Evolutionary conservation across 225 moss, liverwort and hornwort species (phyloP).

Genomic region (Bryum argenteum): DNA sequence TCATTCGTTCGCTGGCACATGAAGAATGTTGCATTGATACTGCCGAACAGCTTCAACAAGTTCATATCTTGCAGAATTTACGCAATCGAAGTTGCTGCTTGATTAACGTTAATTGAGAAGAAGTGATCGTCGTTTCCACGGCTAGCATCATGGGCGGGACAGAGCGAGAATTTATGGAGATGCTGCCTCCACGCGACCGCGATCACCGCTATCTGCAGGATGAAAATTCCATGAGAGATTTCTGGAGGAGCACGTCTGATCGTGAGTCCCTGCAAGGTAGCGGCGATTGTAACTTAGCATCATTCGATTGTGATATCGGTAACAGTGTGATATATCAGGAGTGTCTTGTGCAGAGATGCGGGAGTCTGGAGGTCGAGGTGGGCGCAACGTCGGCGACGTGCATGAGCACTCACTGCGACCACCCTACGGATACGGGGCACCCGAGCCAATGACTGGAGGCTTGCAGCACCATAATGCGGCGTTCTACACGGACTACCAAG

Average conservation of each 20-base stretch:
- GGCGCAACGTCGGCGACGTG: not conserved
- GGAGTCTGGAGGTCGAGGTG: not conserved
- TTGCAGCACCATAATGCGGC: not conserved
- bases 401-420: slow-evolving; percentile 12
- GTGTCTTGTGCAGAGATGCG: slow-evolving; percentile 13
- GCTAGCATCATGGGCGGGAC: slow-evolving; percentile 29
- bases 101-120: not conserved
- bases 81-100: not conserved
- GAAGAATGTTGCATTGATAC: not conserved
- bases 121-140: not conserved
- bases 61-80: not conserved
- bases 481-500: slow-evolving; percentile 28
- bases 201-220: slow-evolving; percentile 22
- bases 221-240: slow-evolving; percentile 40
- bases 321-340: too few relatives aligned
- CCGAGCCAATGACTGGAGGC: not conserved
- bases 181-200: slow-evolving; percentile 28
- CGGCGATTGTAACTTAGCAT: not conserved
- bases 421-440: slow-evolving; percentile 22
- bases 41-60: not conserved
- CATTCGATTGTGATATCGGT: not conserved
- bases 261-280: slow-evolving; percentile 36
- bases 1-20: not conserved
- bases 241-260: slow-evolving; percentile 43
- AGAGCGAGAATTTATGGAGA: slow-evolving; percentile 40